Evolutionary conservation across 345 rosid species (phyloP).

Genomic region (Acer negundo): DNA sequence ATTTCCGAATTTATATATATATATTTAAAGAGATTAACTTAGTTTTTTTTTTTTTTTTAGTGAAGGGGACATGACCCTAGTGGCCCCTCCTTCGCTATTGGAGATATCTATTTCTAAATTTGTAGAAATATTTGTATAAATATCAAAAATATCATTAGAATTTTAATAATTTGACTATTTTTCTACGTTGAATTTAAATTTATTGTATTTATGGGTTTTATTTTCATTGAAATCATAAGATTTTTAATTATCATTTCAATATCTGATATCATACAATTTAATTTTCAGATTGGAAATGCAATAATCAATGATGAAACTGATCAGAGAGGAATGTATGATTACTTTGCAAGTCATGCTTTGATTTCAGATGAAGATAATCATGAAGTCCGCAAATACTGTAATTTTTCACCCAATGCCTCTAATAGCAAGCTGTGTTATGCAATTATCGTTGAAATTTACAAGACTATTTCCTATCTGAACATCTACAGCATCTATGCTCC

Average conservation of each 20-base stretch:
- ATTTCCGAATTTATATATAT: too few species aligned
- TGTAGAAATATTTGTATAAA: too few species aligned
- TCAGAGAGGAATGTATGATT: conserved; percentile 66
- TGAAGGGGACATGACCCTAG: too few species aligned
- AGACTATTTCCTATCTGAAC: conserved; percentile 33
- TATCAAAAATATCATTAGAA: neutral
- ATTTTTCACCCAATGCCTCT: conserved; percentile 43
- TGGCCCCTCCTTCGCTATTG: too few species aligned
- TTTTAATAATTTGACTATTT: neutral
- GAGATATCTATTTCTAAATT: too few species aligned
- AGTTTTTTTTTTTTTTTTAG: too few species aligned
- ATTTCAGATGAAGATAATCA: conserved; percentile 42
- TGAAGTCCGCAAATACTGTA: conserved; percentile 43
- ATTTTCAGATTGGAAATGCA: conserved; percentile 77
- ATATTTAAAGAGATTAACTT: too few species aligned
- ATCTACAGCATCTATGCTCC: conserved; percentile 82
- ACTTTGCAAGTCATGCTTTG: conserved; percentile 59
- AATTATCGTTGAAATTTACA: conserved; percentile 27
- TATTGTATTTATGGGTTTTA: neutral
- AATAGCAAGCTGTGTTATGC: conserved; percentile 37
- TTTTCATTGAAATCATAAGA: neutral
- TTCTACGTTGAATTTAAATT: too few species aligned
- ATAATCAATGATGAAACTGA: conserved; percentile 77
- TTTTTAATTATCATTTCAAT: neutral
- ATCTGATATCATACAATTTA: neutral